Percentiles rank a stretch among this genome's conserved stretches.
phyloP scores from a whole-genome alignment of 192 early-diverging fungal species.

The Gaertneriomyces semiglobifer region DNA sequence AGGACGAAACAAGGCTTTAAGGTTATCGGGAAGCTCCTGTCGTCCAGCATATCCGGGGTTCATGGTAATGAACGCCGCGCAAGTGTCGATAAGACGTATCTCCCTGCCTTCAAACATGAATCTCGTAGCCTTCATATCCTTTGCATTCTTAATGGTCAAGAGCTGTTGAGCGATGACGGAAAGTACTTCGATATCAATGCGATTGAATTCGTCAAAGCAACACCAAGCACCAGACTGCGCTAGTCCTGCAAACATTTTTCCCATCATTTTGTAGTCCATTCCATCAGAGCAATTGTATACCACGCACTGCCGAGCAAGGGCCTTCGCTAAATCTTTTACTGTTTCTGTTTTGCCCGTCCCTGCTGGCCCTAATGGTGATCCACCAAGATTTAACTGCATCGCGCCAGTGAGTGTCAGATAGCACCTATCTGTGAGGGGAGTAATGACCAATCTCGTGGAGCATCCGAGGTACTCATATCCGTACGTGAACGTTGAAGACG shows the following conservation, averaged over 20 bases:
- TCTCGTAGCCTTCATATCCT: slow-evolving; percentile 51
- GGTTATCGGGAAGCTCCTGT: slow-evolving; percentile 59
- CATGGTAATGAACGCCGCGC: slow-evolving; percentile 60
- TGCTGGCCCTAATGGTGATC: slow-evolving; percentile 56
- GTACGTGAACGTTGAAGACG: slow-evolving; percentile 53
- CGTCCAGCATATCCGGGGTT: slow-evolving; percentile 62
- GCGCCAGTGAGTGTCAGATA: slow-evolving; percentile 63
- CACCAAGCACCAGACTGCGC: slow-evolving; percentile 62
- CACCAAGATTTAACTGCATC: slow-evolving; percentile 60
- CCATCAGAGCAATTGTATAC: slow-evolving; percentile 66
- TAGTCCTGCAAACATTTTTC: slow-evolving; percentile 63
- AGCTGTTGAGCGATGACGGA: slow-evolving; percentile 63
- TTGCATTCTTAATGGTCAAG: slow-evolving; percentile 59
- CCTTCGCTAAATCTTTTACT: slow-evolving; percentile 62
- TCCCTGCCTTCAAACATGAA: slow-evolving; percentile 62
- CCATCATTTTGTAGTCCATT: slow-evolving; percentile 69
- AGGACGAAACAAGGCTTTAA: slow-evolving; percentile 60
- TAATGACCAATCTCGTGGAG: slow-evolving; percentile 59
- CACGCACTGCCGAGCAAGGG: slow-evolving; percentile 58
- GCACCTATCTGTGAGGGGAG: slow-evolving; percentile 60
- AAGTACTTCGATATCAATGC: slow-evolving; percentile 63
- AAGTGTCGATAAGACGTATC: slow-evolving; percentile 60
- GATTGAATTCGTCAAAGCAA: slow-evolving; percentile 66
- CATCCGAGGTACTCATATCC: slow-evolving; percentile 64
- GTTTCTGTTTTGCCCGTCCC: slow-evolving; percentile 65